Evolutionary conservation across 176 grass and related monocot genomes (phyloP).

Genomic region (Oryza nivara): DNA sequence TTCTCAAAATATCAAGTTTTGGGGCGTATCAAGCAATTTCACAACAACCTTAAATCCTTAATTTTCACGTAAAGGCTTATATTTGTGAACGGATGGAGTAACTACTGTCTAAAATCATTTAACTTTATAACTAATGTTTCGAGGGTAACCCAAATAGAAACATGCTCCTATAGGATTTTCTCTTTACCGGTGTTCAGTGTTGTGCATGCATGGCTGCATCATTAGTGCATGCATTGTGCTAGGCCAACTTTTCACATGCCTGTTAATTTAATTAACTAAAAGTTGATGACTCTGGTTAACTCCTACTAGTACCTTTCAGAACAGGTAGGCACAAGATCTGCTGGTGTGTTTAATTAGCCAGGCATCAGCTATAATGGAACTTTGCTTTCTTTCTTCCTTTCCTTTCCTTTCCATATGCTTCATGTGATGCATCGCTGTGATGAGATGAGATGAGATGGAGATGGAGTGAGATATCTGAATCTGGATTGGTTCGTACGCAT

Average conservation of each 20-base stretch:
- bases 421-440: constrained; percentile 48
- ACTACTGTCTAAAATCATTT: background rate
- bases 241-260: background rate
- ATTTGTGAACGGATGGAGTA: too few relatives aligned
- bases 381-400: background rate
- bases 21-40: too few relatives aligned
- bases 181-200: background rate
- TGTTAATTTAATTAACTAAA: background rate
- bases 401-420: background rate
- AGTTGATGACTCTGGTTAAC: background rate
- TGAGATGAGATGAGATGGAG: background rate
- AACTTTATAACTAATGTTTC: background rate
- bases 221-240: background rate
- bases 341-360: background rate
- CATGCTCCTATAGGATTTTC: too few relatives aligned
- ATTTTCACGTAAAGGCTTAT: too few relatives aligned
- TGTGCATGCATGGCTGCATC: background rate
- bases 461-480: constrained; percentile 7
- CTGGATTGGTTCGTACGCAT: background rate
- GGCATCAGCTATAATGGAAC: background rate
- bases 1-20: too few relatives aligned
- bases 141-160: background rate
- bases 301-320: background rate
- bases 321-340: background rate
- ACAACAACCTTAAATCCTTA: too few relatives aligned